Base-by-base conservation (phyloP, 768 basidiomycete species). In the Lactifluus hygrophoroides region DNA sequence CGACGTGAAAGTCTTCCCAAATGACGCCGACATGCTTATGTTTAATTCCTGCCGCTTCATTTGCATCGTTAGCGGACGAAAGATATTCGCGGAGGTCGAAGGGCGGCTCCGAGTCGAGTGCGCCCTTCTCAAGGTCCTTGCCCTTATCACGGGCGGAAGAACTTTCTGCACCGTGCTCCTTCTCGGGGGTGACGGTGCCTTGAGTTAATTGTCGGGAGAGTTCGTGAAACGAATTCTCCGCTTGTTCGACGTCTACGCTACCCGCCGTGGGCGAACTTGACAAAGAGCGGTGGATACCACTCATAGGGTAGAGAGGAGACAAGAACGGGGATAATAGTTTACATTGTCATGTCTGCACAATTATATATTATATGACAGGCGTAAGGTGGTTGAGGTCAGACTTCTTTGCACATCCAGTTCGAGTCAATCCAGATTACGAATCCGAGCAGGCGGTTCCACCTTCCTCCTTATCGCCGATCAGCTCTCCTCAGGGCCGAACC, bases 11-110 rank as follows among this genome's bases (percentile, higher is more conserved):
- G 62, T 84, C 76, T 47, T 86, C 78, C 88, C 88, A 90, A 28
- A 80, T 80, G 19, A 90, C 82, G 28, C 86, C 86, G 17, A 90
- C 86, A 60, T 87, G 83, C 76, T 90, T 89, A 64, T 86, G 83
- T 56, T 80, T 81, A 47, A 88, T 84, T 13, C 88, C 88, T 2
- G 84, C 85, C 11, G 70, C 67, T 54, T 87, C 79, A 55, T 80
- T 77, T 2, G 83, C 82, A 61, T 87, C 85, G 65, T 86, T 88
- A 11, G 84, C 84, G 2, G 81, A 81, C 2, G 80, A 72, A 45
- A 90, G 75, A 63, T 88, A 89, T 60, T 86, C 85, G 6, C 78
- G 79, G 19, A 90, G 80, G 68, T 88, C 81, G 63, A 89, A 90
- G 0, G 67, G 44, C 7, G 71, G 69, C 3, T 69, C 69, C n/a